Percentiles rank a stretch among this genome's conserved stretches.
Conservation (phyloP, 306 rosid species). For the Castanea crenata region DNA sequence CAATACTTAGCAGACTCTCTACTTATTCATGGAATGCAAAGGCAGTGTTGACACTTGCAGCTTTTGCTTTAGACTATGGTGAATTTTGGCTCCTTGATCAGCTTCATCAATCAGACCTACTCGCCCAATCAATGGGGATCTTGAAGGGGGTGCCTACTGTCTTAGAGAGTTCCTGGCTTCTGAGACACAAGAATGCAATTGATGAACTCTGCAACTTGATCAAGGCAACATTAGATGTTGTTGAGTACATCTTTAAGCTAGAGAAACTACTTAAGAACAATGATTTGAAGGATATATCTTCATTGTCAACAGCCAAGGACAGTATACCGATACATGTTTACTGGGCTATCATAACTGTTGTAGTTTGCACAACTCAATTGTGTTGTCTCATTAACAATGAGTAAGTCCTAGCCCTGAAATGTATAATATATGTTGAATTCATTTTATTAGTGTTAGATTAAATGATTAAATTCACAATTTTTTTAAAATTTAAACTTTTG, state of each 20-base stretch:
- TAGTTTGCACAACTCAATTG: conserved; percentile 38
- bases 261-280: conserved; percentile 15
- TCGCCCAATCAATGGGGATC: no score
- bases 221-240: conserved; percentile 29
- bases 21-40: conserved; percentile 53
- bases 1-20: conserved; percentile 36
- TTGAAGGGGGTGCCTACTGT: no score
- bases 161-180: conserved; percentile 4
- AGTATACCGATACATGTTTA: conserved; percentile 33
- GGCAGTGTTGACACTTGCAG: conserved; percentile 46
- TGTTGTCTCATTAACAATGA: no score
- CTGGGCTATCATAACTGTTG: conserved; percentile 41
- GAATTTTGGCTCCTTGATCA: conserved; percentile 52
- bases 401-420: no score
- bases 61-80: conserved; percentile 48
- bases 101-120: neutral
- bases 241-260: conserved; percentile 25
- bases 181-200: conserved; percentile 10
- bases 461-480: no score
- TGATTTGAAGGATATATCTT: conserved; percentile 24
- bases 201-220: conserved; percentile 33
- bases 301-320: conserved; percentile 23
- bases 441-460: no score
- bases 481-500: no score
- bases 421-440: no score